Conservation (phyloP, 176 grass and related monocot genomes). For the Hordeum vulgare region MorexV3_pseudomolecules_assembly NC_058518.1:493792273-493792772, state of each 20-base stretch:
- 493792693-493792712: background rate
- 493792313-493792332: slow-evolving; percentile 37
- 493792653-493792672: background rate
- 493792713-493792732: background rate
- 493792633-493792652: background rate
- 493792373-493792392: slow-evolving; percentile 25
- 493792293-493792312: slow-evolving; percentile 46
- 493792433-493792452: background rate
- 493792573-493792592: background rate
- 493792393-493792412: slow-evolving; percentile 17
- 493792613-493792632: background rate
- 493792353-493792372: slow-evolving; percentile 1
- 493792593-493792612: slow-evolving; percentile 16
- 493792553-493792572: background rate
- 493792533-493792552: background rate
- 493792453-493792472: slow-evolving; percentile 1
- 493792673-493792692: background rate
- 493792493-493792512: background rate
- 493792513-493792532: background rate
- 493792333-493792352: background rate
- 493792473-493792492: slow-evolving; percentile 14
- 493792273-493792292: slow-evolving; percentile 4
- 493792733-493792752: no score
- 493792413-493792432: slow-evolving; percentile 5
- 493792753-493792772: background rate